Conservation (phyloP, 495 filamentous ascomycete species). For the Pseudevernia furfuracea region DNA sequence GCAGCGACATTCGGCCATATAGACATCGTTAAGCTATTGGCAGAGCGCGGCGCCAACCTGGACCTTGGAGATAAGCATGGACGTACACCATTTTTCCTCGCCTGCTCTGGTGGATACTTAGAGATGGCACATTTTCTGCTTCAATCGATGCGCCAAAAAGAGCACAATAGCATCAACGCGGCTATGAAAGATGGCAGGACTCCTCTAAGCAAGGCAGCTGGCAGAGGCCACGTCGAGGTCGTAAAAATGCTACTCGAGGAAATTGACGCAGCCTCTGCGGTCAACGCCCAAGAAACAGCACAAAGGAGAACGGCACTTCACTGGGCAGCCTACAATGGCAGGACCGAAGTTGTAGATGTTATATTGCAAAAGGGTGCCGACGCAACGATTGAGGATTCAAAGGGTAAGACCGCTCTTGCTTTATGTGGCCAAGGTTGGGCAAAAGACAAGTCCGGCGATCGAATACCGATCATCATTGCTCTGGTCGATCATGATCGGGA, state of each 20-base stretch:
- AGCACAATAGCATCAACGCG: too few relatives aligned
- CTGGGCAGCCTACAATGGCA: slow-evolving; percentile 10
- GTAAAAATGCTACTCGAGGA: not conserved
- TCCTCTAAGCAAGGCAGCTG: not conserved
- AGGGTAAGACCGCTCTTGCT: slow-evolving; percentile 5
- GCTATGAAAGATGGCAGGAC: slow-evolving; percentile 1
- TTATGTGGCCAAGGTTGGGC: slow-evolving; percentile 7
- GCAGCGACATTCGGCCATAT: not conserved
- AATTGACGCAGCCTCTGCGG: not conserved
- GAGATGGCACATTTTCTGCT: slow-evolving; percentile 7
- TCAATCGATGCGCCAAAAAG: not conserved
- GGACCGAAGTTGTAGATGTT: slow-evolving; percentile 3
- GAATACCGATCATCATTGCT: not conserved
- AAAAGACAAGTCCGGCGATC: slow-evolving; percentile 7
- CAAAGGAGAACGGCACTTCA: slow-evolving; percentile 2
- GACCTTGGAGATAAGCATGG: slow-evolving; percentile 3
- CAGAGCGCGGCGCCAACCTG: not conserved
- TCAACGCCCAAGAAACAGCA: slow-evolving; percentile 3
- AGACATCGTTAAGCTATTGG: not conserved
- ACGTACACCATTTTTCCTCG: slow-evolving; percentile 1
- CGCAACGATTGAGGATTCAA: slow-evolving; percentile 4
- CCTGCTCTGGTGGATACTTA: not conserved
- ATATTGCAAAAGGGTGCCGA: not conserved
- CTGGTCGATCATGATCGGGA: slow-evolving; percentile 2
- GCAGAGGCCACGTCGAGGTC: not conserved